Percentiles rank a stretch among this genome's conserved stretches.
Evolutionary conservation across 257 asterid species (phyloP).

Genomic region (Capsicum pubescens): DNA sequence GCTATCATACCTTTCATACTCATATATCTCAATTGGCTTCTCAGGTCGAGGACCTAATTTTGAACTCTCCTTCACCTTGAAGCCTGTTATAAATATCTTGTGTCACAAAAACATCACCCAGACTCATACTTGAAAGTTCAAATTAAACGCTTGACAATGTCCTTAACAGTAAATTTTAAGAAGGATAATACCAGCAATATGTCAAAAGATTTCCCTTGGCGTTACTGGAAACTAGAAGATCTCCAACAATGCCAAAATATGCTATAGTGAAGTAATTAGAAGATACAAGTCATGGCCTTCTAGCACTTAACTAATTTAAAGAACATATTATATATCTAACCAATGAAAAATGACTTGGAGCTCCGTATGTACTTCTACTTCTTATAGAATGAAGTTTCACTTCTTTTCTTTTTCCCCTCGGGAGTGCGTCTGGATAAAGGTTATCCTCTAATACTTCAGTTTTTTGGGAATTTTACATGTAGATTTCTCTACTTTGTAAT

Average conservation of each 20-base stretch:
- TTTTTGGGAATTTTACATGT: not conserved
- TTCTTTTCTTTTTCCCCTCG: not conserved
- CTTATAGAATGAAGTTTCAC: not conserved
- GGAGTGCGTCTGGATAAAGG: not conserved
- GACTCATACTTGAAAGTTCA: not conserved
- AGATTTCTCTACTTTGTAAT: not conserved
- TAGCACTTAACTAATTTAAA: not conserved
- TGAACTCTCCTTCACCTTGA: constrained; percentile 81
- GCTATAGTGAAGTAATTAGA: not conserved
- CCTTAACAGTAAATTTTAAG: not conserved
- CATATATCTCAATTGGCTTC: constrained; percentile 90
- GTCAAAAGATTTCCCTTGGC: not conserved
- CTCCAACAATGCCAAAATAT: not conserved
- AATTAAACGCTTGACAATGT: not conserved
- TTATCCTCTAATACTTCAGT: not conserved
- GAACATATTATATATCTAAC: not conserved
- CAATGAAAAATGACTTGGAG: not conserved
- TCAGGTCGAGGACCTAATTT: constrained; percentile 93
- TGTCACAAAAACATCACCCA: constrained; percentile 30
- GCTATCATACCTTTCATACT: constrained; percentile 70
- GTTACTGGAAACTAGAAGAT: not conserved
- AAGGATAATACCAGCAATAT: not conserved
- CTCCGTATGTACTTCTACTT: not conserved
- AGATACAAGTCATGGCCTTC: not conserved
- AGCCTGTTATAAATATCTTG: constrained; percentile 57